Conservation (phyloP, 805 yeast species). For the Barnettozyma botsteinii region DNA sequence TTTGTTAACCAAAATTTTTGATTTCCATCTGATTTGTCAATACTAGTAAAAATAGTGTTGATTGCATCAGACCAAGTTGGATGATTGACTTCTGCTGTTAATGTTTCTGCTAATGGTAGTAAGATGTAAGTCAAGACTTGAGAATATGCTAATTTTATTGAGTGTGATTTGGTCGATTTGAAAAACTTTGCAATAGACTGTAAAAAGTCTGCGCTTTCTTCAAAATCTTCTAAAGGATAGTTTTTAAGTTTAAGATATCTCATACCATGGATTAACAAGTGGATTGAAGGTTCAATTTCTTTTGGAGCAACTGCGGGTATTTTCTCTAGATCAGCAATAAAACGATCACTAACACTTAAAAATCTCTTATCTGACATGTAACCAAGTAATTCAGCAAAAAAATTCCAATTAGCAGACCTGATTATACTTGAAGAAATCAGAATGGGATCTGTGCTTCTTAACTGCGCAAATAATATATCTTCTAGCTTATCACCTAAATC, state of each 20-base stretch:
- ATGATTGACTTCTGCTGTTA: slow-evolving; percentile 93
- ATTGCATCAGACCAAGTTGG: slow-evolving; percentile 92
- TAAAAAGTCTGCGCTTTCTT: slow-evolving; percentile 88
- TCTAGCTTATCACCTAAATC: slow-evolving; percentile 80
- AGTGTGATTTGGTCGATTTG: slow-evolving; percentile 53
- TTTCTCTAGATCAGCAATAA: slow-evolving; percentile 87
- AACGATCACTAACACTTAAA: slow-evolving; percentile 84
- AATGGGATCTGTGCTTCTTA: slow-evolving; percentile 80
- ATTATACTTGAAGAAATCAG: slow-evolving; percentile 61
- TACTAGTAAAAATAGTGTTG: slow-evolving; percentile 49
- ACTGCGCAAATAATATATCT: slow-evolving; percentile 87
- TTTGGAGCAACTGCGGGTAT: slow-evolving; percentile 49
- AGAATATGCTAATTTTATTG: slow-evolving; percentile 71
- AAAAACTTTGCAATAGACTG: slow-evolving; percentile 84
- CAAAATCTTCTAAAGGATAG: slow-evolving; percentile 84
- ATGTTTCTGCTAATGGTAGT: slow-evolving; percentile 73
- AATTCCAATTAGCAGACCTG: slow-evolving; percentile 88
- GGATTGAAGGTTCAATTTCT: slow-evolving; percentile 56
- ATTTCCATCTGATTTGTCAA: slow-evolving; percentile 38
- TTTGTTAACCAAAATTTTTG: slow-evolving; percentile 61
- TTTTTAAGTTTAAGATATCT: slow-evolving; percentile 70
- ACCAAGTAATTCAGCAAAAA: slow-evolving; percentile 84
- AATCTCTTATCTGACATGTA: slow-evolving; percentile 84
- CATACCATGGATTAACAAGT: slow-evolving; percentile 87
- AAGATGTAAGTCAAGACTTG: slow-evolving; percentile 74